phyloP scores from a whole-genome alignment of 2,329 filamentous ascomycete genomes.

The Diaporthe sp. region DNA sequence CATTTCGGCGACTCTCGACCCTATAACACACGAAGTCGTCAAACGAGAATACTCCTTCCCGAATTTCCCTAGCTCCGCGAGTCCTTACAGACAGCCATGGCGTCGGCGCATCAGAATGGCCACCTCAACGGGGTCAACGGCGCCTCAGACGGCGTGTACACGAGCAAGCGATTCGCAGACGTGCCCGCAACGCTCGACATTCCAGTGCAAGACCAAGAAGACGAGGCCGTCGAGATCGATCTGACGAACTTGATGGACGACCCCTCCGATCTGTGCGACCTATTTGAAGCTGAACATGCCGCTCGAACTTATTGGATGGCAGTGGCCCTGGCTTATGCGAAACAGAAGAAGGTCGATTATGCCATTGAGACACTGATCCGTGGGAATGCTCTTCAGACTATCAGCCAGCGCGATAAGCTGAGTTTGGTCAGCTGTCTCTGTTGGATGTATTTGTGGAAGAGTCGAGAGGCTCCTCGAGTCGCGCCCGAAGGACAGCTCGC shows the following conservation, averaged over 20 bases:
- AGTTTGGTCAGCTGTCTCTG: slow-evolving; percentile 87
- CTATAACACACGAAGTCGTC: slow-evolving; percentile 10
- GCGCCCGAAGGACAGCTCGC: slow-evolving; percentile 72
- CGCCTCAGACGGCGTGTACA: slow-evolving; percentile 51
- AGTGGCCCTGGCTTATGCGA: slow-evolving; percentile 96
- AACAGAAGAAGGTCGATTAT: slow-evolving; percentile 93
- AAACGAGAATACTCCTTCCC: neutral
- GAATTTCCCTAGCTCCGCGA: neutral
- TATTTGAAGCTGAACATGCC: slow-evolving; percentile 94
- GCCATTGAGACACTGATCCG: slow-evolving; percentile 80
- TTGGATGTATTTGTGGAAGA: slow-evolving; percentile 93
- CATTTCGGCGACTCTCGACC: slow-evolving; percentile 20
- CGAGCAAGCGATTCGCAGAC: slow-evolving; percentile 72
- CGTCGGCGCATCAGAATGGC: slow-evolving; percentile 58
- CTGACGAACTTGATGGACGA: slow-evolving; percentile 93
- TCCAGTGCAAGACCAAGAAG: slow-evolving; percentile 74
- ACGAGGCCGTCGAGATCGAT: slow-evolving; percentile 90
- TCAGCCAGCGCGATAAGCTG: slow-evolving; percentile 84
- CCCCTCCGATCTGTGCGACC: slow-evolving; percentile 92
- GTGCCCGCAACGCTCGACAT: slow-evolving; percentile 77
- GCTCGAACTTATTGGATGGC: slow-evolving; percentile 97
- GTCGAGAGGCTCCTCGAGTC: slow-evolving; percentile 79
- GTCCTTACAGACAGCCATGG: slow-evolving; percentile 56
- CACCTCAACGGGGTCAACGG: slow-evolving; percentile 60
- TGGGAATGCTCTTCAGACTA: slow-evolving; percentile 78